Percentiles rank a stretch among this genome's conserved stretches.
These are phyloP conservation scores for Zychaea mexicana DNA, from an alignment of 371 early-diverging fungal species.

Conservation along the genomic window DNA sequence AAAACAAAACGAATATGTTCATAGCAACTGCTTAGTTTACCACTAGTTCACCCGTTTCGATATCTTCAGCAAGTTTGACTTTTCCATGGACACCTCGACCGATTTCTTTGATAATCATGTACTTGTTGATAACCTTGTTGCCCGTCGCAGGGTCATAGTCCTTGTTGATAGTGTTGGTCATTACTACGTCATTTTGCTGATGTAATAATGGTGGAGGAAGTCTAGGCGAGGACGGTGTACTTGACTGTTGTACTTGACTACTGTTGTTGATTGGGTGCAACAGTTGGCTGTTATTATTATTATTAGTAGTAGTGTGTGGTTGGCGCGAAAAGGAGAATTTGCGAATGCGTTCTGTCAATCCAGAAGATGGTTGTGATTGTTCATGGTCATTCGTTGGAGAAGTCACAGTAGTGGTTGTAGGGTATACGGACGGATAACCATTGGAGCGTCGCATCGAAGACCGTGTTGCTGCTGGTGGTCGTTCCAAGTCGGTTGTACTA, in stretches of 20 bases:
- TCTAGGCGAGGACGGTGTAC: conserved; percentile 15
- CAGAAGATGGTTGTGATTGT: conserved; percentile 1
- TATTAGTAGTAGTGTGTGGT: too few relatives aligned
- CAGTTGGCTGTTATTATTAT: too few relatives aligned
- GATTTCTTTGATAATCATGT: conserved; percentile 88
- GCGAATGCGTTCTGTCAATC: conserved; percentile 12
- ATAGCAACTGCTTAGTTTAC: conserved; percentile 51
- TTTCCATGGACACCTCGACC: conserved; percentile 96
- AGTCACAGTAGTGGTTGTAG: too few relatives aligned
- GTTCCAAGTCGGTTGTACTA: neutral
- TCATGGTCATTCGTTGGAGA: too few relatives aligned
- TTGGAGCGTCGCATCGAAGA: too few relatives aligned
- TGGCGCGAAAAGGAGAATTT: conserved; percentile 22
- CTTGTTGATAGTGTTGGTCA: conserved; percentile 74
- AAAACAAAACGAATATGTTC: neutral
- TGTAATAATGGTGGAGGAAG: conserved; percentile 6
- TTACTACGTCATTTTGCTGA: conserved; percentile 17
- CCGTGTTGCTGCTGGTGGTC: neutral
- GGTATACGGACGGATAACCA: neutral
- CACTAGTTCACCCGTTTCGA: conserved; percentile 72
- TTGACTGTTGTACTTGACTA: too few relatives aligned
- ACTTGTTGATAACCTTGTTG: conserved; percentile 92
- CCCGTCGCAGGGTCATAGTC: conserved; percentile 85
- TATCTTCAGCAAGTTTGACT: conserved; percentile 88
- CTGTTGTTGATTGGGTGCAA: too few relatives aligned